A percentile compares a stretch with the other conserved stretches of the same genome.
Evolutionary conservation across 2,329 filamentous ascomycete genomes (phyloP).

Genomic region (Nigrospora osmanthi): DNA sequence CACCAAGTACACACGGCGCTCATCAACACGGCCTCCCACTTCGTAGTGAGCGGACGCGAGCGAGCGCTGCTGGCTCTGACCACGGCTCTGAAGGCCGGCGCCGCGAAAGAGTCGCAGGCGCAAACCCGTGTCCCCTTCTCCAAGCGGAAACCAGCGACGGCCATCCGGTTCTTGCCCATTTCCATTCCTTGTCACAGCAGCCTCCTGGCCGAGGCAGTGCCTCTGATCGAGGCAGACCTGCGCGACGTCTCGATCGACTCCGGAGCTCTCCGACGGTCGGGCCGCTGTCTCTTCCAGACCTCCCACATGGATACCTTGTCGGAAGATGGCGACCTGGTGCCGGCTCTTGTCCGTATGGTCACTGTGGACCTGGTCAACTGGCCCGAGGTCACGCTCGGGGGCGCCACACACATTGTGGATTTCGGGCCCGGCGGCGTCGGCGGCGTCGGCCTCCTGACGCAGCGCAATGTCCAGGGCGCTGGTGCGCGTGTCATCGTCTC

Average conservation of each 20-base stretch:
- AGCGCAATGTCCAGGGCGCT: slow-evolving; percentile 18
- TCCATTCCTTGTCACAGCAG: slow-evolving; percentile 30
- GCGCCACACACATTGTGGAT: slow-evolving; percentile 23
- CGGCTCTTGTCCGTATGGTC: slow-evolving; percentile 16
- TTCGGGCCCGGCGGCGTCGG: slow-evolving; percentile 20
- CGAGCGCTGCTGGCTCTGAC: slow-evolving; percentile 4
- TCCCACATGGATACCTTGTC: slow-evolving; percentile 18
- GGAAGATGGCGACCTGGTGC: slow-evolving; percentile 10
- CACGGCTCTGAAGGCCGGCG: slow-evolving; percentile 15
- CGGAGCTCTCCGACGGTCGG: slow-evolving; percentile 35
- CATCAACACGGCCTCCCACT: slow-evolving; percentile 13
- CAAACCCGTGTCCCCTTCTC: slow-evolving; percentile 21
- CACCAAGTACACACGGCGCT: slow-evolving; percentile 5
- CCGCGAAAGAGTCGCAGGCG: slow-evolving; percentile 9
- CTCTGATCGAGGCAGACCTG: slow-evolving; percentile 11
- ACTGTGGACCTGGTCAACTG: slow-evolving; percentile 17
- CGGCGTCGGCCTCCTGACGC: slow-evolving; percentile 19
- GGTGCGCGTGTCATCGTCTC: slow-evolving; percentile 20
- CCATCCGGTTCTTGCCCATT: slow-evolving; percentile 26
- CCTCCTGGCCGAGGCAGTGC: slow-evolving; percentile 19
- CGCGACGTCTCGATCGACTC: slow-evolving; percentile 12
- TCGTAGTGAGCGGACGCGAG: slow-evolving; percentile 20
- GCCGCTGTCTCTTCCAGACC: slow-evolving; percentile 19
- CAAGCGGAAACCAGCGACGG: slow-evolving; percentile 18
- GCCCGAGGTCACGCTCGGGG: slow-evolving; percentile 13